phyloP scores from a whole-genome alignment of 345 rosid species.

The Citrus unshiu region DNA sequence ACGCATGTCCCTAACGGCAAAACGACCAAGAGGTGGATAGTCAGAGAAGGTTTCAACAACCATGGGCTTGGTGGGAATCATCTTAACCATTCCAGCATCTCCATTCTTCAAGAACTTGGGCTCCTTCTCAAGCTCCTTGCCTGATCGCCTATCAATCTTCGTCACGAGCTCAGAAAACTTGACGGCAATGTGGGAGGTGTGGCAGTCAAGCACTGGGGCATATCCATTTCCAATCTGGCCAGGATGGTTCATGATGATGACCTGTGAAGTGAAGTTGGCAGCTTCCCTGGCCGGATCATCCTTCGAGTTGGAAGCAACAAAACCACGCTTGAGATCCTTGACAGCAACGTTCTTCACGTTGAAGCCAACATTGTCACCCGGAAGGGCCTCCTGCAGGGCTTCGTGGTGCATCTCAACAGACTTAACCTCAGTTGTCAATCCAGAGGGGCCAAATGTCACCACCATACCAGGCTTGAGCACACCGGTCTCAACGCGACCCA shows the following conservation, averaged over 20 bases:
- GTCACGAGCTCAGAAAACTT: constrained; percentile 60
- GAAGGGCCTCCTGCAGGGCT: constrained; percentile 38
- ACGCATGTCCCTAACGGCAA: constrained; percentile 33
- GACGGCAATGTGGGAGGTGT: constrained; percentile 20
- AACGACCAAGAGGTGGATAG: constrained; percentile 29
- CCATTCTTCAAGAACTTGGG: constrained; percentile 69
- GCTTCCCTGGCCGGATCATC: constrained; percentile 20
- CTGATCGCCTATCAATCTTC: constrained; percentile 74
- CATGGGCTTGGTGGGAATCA: constrained; percentile 37
- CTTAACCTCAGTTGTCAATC: constrained; percentile 36
- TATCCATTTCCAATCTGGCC: constrained; percentile 20
- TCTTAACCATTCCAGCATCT: constrained; percentile 58
- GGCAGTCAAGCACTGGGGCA: constrained; percentile 18
- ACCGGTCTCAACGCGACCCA: constrained; percentile 38
- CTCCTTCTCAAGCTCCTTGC: constrained; percentile 70
- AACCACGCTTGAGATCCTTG: constrained; percentile 23
- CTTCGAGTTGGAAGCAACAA: constrained; percentile 17
- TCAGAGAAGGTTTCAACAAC: constrained; percentile 23
- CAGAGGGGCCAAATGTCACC: constrained; percentile 34
- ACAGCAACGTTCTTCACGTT: constrained; percentile 20
- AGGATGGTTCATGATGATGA: constrained; percentile 21
- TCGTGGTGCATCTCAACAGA: constrained; percentile 43
- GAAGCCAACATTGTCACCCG: constrained; percentile 43
- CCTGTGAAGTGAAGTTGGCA: constrained; percentile 23
- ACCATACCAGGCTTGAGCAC: constrained; percentile 30